These are phyloP conservation scores for Kentomonas sorsogonicus DNA, from an alignment of 208 protist genomes.

Conservation along the genomic window DNA sequence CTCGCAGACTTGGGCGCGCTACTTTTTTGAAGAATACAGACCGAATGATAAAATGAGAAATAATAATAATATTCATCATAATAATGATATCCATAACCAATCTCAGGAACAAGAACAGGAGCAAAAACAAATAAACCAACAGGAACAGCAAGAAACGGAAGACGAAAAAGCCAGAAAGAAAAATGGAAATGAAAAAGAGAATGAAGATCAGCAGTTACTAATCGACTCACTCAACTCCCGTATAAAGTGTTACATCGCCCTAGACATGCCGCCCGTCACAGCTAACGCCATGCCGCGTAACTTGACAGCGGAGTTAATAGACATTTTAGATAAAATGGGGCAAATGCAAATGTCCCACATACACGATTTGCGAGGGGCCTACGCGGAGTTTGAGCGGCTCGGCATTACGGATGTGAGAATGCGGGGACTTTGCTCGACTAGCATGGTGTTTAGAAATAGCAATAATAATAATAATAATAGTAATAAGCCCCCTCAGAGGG, in stretches of 20 bases:
- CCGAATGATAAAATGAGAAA: no score
- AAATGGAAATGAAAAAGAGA: no score
- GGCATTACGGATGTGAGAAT: conserved; percentile 33
- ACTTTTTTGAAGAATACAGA: no score
- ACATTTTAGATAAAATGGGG: conserved; percentile 37
- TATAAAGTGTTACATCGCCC: conserved; percentile 30
- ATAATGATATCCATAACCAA: no score
- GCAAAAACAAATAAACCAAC: no score
- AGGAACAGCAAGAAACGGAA: no score
- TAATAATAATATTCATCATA: no score
- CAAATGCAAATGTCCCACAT: conserved; percentile 29
- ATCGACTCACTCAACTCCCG: background rate
- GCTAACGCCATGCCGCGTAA: conserved; percentile 15
- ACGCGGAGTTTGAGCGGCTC: conserved; percentile 48
- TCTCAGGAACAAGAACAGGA: no score
- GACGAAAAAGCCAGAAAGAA: no score
- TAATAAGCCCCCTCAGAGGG: background rate
- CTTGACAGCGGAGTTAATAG: conserved; percentile 24
- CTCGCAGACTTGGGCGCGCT: no score
- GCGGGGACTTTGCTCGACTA: conserved; percentile 46
- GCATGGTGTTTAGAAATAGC: conserved; percentile 25
- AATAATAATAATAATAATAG: background rate
- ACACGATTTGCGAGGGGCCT: conserved; percentile 29
- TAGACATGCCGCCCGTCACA: conserved; percentile 56
- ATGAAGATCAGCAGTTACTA: no score